Evolutionary conservation across 73 alveolate genomes (phyloP).

Genomic region (Diophrys sp.): DNA sequence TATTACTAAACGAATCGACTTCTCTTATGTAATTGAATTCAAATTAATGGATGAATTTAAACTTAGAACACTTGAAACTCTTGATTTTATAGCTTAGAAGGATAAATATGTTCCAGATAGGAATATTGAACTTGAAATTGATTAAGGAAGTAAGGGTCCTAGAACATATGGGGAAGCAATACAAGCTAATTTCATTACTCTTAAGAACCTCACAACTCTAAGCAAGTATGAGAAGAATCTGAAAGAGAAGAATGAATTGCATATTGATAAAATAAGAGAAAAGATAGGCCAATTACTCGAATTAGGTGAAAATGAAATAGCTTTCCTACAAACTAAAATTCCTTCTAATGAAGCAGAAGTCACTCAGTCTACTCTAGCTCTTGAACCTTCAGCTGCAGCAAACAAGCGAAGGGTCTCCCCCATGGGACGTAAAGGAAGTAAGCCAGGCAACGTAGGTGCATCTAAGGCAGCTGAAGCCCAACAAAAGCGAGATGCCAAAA

Average conservation of each 20-base stretch:
- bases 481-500: neutral
- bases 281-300: neutral
- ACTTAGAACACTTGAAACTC: neutral
- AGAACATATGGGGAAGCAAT: neutral
- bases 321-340: neutral
- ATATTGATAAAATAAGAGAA: neutral
- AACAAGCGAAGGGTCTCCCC: neutral
- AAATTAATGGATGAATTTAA: neutral
- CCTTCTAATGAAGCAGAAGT: neutral
- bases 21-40: neutral
- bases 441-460: neutral
- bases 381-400: neutral
- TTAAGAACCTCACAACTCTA: too few relatives aligned
- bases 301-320: neutral
- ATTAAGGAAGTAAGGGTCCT: neutral
- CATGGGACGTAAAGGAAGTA: neutral
- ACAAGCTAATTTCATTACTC: neutral
- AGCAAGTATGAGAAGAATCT: neutral
- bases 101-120: neutral
- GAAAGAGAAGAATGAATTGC: neutral
- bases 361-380: neutral
- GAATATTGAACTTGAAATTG: neutral
- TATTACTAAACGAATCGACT: neutral
- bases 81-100: neutral
- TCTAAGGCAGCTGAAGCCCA: neutral